These are phyloP conservation scores for Dissophora ornata DNA, from an alignment of 192 early-diverging fungal species.

Conservation along the genomic window DNA sequence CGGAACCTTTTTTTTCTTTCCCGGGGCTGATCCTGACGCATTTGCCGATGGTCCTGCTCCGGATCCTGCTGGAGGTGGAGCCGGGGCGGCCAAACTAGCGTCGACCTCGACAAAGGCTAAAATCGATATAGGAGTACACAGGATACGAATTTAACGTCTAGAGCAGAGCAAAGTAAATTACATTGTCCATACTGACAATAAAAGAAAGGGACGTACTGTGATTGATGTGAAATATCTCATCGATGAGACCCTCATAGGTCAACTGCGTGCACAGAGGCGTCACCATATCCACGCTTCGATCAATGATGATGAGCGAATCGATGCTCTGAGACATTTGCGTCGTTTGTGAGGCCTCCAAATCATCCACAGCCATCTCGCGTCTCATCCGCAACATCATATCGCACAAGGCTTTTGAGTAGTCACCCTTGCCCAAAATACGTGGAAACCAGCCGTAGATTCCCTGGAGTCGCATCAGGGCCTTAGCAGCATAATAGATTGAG, in stretches of 20 bases:
- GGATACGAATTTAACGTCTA: neutral
- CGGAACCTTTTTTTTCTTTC: slow-evolving; percentile 78
- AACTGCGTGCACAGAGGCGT: slow-evolving; percentile 95
- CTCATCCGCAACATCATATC: slow-evolving; percentile 89
- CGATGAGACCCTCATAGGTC: slow-evolving; percentile 97
- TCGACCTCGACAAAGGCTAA: slow-evolving; percentile 85
- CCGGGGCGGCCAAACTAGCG: slow-evolving; percentile 63
- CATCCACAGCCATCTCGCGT: slow-evolving; percentile 73
- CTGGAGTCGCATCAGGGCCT: slow-evolving; percentile 92
- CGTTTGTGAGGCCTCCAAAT: slow-evolving; percentile 59
- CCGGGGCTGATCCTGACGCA: slow-evolving; percentile 25
- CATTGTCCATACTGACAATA: neutral
- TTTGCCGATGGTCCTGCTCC: slow-evolving; percentile 13
- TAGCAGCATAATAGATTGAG: slow-evolving; percentile 75
- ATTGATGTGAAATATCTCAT: slow-evolving; percentile 90
- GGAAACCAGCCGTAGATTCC: slow-evolving; percentile 90
- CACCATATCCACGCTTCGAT: slow-evolving; percentile 89
- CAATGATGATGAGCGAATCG: slow-evolving; percentile 90
- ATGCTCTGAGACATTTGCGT: slow-evolving; percentile 72
- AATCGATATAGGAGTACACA: neutral
- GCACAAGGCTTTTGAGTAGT: slow-evolving; percentile 79
- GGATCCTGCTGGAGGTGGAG: slow-evolving; percentile 36
- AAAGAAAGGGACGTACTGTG: slow-evolving; percentile 60
- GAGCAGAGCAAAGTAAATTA: too few species aligned
- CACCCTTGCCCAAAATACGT: slow-evolving; percentile 90